These are phyloP conservation scores for Ceratobasidium sp. DNA, from an alignment of 1,284 basidiomycete species.

Conservation along the genomic window DNA sequence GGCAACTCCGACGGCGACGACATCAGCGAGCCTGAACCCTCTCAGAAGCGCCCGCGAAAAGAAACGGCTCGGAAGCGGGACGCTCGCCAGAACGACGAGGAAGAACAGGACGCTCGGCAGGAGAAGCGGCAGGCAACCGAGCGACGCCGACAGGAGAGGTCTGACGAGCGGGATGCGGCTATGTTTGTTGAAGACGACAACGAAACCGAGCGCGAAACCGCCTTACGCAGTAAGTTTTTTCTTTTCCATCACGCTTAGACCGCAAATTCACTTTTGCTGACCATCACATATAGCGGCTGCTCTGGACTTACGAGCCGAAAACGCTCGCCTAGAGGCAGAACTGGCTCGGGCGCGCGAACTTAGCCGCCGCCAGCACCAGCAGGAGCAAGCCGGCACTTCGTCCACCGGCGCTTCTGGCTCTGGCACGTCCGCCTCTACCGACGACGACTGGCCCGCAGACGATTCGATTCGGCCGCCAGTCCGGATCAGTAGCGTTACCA, in stretches of 20 bases:
- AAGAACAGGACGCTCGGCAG: background rate
- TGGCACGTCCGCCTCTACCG: background rate
- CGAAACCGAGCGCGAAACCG: slow-evolving; percentile 9
- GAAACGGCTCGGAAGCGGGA: background rate
- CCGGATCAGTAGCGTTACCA: background rate
- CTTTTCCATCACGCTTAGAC: background rate
- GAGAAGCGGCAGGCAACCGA: background rate
- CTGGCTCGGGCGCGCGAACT: background rate
- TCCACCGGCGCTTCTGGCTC: background rate
- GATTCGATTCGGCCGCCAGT: background rate
- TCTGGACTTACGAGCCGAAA: background rate
- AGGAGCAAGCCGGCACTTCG: background rate
- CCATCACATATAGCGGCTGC: background rate
- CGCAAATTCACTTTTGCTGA: too few relatives aligned
- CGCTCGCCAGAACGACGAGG: background rate
- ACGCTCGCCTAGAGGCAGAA: background rate
- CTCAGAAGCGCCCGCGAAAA: background rate
- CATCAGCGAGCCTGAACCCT: too few relatives aligned
- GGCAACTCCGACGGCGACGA: too few relatives aligned
- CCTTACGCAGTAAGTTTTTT: background rate
- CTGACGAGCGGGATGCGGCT: background rate
- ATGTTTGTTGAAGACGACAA: background rate
- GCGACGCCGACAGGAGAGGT: background rate
- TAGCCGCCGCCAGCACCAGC: background rate
- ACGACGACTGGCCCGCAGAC: background rate